Base-by-base conservation (phyloP, 2,329 filamentous ascomycete genomes). In the Ophiocordyceps camponoti-floridani region DNA sequence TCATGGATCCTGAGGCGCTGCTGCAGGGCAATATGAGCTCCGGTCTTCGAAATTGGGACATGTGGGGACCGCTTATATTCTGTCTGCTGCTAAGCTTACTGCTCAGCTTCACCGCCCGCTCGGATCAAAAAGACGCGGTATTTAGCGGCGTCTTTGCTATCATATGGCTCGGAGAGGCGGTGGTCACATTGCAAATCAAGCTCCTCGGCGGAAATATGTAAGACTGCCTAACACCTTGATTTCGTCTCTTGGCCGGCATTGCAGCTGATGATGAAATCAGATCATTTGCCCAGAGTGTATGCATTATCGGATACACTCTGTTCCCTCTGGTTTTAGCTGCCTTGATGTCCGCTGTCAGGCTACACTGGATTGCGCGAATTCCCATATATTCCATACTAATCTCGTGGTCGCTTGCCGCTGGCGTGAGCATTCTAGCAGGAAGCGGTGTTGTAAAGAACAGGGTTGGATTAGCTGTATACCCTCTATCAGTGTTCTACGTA, bases 121-220 rank as follows among this genome's bases (percentile, higher is more conserved):
- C 74, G 1, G 76, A 86, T 42, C 91, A 98, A 67, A 84, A 82
- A 57, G 85, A 88, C 48, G 65, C 84, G 38, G 88, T 96, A 27
- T 98, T 98, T 61, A 93, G 86, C 33, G 91, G 91, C 4, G 87
- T 98, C 41, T 98, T 98, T 65, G 86, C 87, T 42, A 84, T 94
- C 64, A 82, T 98, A 45, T 98, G 91, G 91, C 79, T 98, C 47
- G 91, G 88, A 27, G 88, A 96, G 68, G 88, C 88, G 1, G 82
- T 94, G 4, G 91, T 98, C 47, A 98, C 91, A n/a, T 65, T 94
- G 58, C 91, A 98, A 72, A 96, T 98, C 62, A 94, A 94, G 67
- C 69, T 98, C 53, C 66, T 98, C 47, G 91, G 91, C 47, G 91
- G 91, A 41, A 95, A 91, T 67, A 95, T 98, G 89, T 96, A 69